These are phyloP conservation scores for Blepharisma japonicum DNA, from an alignment of 73 alveolate species.

Conservation along the genomic window DNA sequence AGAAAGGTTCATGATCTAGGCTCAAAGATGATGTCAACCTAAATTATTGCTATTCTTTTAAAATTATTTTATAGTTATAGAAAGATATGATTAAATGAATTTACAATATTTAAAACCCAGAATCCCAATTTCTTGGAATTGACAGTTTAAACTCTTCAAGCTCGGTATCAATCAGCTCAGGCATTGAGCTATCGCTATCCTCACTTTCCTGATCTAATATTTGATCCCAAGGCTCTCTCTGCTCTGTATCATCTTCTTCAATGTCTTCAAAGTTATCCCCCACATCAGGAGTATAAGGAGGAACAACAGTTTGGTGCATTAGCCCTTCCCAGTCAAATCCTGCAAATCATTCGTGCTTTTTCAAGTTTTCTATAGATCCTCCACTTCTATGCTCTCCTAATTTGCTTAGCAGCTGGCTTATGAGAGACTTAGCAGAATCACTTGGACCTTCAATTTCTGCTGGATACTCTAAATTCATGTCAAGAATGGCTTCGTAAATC, in stretches of 20 bases:
- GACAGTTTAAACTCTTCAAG: slow-evolving; percentile 19
- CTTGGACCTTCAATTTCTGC: not conserved
- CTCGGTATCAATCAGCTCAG: slow-evolving; percentile 19
- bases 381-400: not conserved
- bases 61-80: too few species aligned
- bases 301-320: not conserved
- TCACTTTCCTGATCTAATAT: slow-evolving; percentile 9
- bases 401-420: not conserved
- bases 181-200: not conserved
- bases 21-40: too few species aligned
- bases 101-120: not conserved
- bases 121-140: slow-evolving; percentile 11
- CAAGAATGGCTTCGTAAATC: slow-evolving; percentile 47
- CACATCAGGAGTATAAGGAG: slow-evolving; percentile 26
- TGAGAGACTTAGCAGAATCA: not conserved
- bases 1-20: too few species aligned
- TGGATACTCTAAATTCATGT: slow-evolving; percentile 39
- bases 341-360: slow-evolving; percentile 1
- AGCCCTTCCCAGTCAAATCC: slow-evolving; percentile 19
- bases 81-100: too few species aligned
- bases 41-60: too few species aligned
- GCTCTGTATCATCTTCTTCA: slow-evolving; percentile 4
- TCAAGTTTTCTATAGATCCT: not conserved
- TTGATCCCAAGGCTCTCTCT: slow-evolving; percentile 3
- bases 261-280: slow-evolving; percentile 2